Conservation (phyloP, 768 basidiomycete species). For the Boletus rubropictus region DNA sequence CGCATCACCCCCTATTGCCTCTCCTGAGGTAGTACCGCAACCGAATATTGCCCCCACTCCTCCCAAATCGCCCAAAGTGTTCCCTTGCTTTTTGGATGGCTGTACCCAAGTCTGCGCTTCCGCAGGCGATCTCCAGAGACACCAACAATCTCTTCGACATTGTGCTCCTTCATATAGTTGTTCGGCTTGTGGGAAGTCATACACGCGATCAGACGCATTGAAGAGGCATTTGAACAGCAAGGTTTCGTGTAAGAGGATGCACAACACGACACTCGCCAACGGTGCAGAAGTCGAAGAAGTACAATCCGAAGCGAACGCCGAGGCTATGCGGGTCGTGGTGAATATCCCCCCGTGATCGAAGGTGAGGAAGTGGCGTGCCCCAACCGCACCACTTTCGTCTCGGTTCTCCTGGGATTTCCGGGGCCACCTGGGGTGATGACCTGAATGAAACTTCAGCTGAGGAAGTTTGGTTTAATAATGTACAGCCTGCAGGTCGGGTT, state of each 20-base stretch:
- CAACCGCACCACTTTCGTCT: not conserved
- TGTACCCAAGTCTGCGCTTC: constrained; percentile 29
- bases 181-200: constrained; percentile 23
- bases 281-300: constrained; percentile 5
- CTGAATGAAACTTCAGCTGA: not conserved
- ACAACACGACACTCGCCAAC: constrained; percentile 12
- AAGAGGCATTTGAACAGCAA: constrained; percentile 31
- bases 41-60: not conserved
- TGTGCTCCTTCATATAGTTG: constrained; percentile 19
- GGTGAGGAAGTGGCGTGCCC: constrained; percentile 19
- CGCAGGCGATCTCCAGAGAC: constrained; percentile 24
- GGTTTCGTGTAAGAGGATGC: constrained; percentile 23
- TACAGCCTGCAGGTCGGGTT: constrained; percentile 9
- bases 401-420: not conserved
- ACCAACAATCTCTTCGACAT: constrained; percentile 29
- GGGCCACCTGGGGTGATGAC: not conserved
- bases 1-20: constrained; percentile 8
- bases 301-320: constrained; percentile 14
- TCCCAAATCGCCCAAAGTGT: constrained; percentile 14
- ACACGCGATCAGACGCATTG: constrained; percentile 29
- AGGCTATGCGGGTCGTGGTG: constrained; percentile 14
- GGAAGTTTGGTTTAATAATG: not conserved
- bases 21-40: constrained; percentile 4
- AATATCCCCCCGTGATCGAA: constrained; percentile 3
- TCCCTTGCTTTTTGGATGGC: constrained; percentile 19